Evolutionary conservation across 2,329 filamentous ascomycete genomes (phyloP), one percentile per base, ranked within the genome.

Genomic region (Karstenula rhodostoma): DNA sequence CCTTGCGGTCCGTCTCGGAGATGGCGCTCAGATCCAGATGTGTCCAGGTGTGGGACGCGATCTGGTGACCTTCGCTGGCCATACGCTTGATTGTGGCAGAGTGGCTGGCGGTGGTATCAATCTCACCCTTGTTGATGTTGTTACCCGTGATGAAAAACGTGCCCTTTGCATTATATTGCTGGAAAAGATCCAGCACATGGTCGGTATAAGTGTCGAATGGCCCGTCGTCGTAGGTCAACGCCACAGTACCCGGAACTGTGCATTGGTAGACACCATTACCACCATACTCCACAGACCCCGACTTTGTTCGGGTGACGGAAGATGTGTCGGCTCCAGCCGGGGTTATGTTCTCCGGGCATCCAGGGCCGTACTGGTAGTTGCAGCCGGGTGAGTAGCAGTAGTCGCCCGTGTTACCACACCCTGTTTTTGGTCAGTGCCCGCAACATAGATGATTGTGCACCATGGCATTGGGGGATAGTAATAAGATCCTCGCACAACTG

Each of bases 191-290:
- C 13, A 90, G 80, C 13, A 91, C 81, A 61, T 88, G 84, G 43
- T 78, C 76, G 1, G 88, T 90, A 73, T 87, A 89, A 22, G 81
- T 75, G 64, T 85, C 85, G 54, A 69, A 67, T 23, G 88, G 89
- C 1, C 89, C 89, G 71, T 90, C 89, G 66, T 90, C 89, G 66
- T 85, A 90, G 0, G 88, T 90, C 57, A 91, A 73, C 19, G 89
- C 89, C 67, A 91, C 83, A 12, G 85, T 86, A 55, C 87, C 86
- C 2, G 83, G 79, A 4, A 55, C 67, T 37, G 77, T 77, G 64
- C 86, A 88, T 62, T 81, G 77, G 66, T 86, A 86, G 61, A 90
- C 86, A 27, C 84, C 83, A 12, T 74, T 80, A 35, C 84, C 81
- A 22, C 87, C 88, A 60, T 89, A 89, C 0, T 79, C 77, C 3